Percentiles rank a stretch among this genome's conserved stretches.
Conservation (phyloP, 495 filamentous ascomycete species). For the Penicillium goetzii region DNA sequence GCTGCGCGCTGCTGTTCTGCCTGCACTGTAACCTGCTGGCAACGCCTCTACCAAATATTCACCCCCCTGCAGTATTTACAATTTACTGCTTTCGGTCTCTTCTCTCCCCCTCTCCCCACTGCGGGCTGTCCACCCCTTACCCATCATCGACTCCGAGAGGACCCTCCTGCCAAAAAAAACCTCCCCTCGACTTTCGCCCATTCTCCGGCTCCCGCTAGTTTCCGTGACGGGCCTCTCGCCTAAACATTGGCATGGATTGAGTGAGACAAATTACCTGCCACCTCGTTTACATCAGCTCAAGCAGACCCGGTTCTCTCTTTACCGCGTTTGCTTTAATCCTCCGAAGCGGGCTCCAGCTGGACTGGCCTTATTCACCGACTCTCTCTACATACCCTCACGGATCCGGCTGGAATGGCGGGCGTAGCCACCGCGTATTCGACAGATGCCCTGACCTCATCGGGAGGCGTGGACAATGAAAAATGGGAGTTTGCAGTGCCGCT, state of each 20-base stretch:
- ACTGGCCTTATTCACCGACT: slow-evolving; percentile 37
- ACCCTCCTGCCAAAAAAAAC: slow-evolving; percentile 15
- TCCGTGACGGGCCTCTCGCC: slow-evolving; percentile 18
- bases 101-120: slow-evolving; percentile 22
- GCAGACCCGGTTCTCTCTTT: slow-evolving; percentile 21
- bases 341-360: slow-evolving; percentile 45
- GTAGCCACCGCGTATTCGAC: slow-evolving; percentile 47
- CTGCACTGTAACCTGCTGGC: background rate
- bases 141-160: slow-evolving; percentile 16
- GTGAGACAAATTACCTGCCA: slow-evolving; percentile 11
- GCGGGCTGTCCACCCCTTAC: slow-evolving; percentile 21
- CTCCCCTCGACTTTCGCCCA: slow-evolving; percentile 7
- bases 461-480: slow-evolving; percentile 41
- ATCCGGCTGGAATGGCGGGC: slow-evolving; percentile 49
- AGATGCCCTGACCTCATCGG: slow-evolving; percentile 46
- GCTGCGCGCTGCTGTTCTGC: background rate
- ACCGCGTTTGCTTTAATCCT: slow-evolving; percentile 16
- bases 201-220: slow-evolving; percentile 1
- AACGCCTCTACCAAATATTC: slow-evolving; percentile 23
- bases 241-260: slow-evolving; percentile 44
- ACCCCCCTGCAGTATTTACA: slow-evolving; percentile 40
- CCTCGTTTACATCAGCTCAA: slow-evolving; percentile 11
- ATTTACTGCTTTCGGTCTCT: slow-evolving; percentile 41
- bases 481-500: slow-evolving; percentile 56
- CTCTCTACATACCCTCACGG: slow-evolving; percentile 10